Conservation (phyloP, 768 basidiomycete genomes). For the Tricholoma bakamatsutake region DNA sequence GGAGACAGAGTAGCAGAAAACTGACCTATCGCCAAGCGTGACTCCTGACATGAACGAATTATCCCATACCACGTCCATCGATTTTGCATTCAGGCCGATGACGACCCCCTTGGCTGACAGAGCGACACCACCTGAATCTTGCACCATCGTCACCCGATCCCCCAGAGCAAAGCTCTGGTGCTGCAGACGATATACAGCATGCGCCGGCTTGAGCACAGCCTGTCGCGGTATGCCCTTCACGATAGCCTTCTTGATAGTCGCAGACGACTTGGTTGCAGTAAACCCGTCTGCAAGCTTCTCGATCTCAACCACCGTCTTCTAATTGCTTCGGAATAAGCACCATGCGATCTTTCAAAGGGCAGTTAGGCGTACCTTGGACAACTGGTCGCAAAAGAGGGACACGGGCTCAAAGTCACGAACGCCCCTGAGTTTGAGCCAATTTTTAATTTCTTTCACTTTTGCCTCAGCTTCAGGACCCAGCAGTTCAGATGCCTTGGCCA, state of each 20-base stretch:
- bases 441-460: constrained; percentile 68
- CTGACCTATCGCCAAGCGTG: constrained; percentile 76
- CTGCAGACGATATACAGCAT: constrained; percentile 84
- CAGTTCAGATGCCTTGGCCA: constrained; percentile 62
- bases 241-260: constrained; percentile 82
- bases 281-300: constrained; percentile 71
- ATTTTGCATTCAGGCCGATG: constrained; percentile 77
- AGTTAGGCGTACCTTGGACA: constrained; percentile 61
- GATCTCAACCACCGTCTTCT: constrained; percentile 77
- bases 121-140: constrained; percentile 90
- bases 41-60: constrained; percentile 90
- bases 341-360: not conserved
- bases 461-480: constrained; percentile 58
- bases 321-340: not conserved
- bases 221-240: constrained; percentile 91
- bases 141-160: constrained; percentile 94
- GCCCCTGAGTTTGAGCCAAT: constrained; percentile 83
- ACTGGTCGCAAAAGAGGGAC: constrained; percentile 85
- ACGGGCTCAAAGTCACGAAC: constrained; percentile 91
- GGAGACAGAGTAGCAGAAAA: not conserved
- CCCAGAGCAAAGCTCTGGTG: constrained; percentile 85
- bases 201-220: constrained; percentile 88
- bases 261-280: constrained; percentile 50
- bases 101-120: constrained; percentile 91
- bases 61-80: constrained; percentile 97